Evolutionary conservation across 371 early-diverging fungal genomes (phyloP).

Genomic region (Mucor mucedo): DNA sequence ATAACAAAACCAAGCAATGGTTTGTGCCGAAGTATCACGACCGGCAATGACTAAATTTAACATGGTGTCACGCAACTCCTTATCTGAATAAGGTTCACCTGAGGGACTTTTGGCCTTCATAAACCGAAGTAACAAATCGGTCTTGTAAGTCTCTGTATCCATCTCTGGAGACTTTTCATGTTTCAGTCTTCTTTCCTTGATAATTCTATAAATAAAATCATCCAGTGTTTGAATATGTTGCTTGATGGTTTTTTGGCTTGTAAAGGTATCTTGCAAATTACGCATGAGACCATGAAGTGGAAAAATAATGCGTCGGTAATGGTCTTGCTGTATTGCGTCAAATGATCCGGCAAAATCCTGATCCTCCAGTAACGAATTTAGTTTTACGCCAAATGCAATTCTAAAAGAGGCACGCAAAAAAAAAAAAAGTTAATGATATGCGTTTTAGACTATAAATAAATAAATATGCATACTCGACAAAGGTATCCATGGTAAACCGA

Average conservation of each 20-base stretch:
- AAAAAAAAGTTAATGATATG: not conserved
- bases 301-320: constrained; percentile 13
- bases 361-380: constrained; percentile 23
- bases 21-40: constrained; percentile 77
- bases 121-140: constrained; percentile 64
- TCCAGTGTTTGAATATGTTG: constrained; percentile 50
- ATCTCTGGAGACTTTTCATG: constrained; percentile 16
- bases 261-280: constrained; percentile 24
- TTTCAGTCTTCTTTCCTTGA: constrained; percentile 38
- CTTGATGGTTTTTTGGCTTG: constrained; percentile 27
- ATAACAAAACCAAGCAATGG: constrained; percentile 72
- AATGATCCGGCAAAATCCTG: constrained; percentile 56
- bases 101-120: constrained; percentile 60
- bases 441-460: not conserved
- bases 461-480: constrained; percentile 18
- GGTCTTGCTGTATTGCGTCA: constrained; percentile 44
- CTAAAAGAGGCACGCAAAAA: not conserved
- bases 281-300: constrained; percentile 18
- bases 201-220: constrained; percentile 51
- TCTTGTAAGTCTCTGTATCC: constrained; percentile 18
- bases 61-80: constrained; percentile 65
- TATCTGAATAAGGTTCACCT: constrained; percentile 54
- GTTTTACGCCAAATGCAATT: constrained; percentile 43
- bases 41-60: constrained; percentile 74
- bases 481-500: constrained; percentile 63